These are phyloP conservation scores for Hypomontagnella submonticulosa DNA, from an alignment of 495 filamentous ascomycete species.

Conservation along the genomic window DNA sequence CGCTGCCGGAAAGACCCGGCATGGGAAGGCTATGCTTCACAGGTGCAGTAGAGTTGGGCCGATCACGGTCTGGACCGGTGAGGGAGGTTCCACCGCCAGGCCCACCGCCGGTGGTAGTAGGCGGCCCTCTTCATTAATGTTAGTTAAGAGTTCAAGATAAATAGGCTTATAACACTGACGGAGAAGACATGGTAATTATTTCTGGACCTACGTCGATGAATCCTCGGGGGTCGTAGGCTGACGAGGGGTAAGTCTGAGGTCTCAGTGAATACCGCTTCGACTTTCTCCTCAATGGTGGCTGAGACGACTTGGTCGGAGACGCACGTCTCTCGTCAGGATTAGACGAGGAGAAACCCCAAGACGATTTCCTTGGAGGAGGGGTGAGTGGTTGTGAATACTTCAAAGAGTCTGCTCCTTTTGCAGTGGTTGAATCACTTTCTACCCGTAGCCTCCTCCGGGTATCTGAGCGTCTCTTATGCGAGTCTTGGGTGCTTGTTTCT, in stretches of 20 bases:
- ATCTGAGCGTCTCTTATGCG: conserved; percentile 11
- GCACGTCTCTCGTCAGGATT: background rate
- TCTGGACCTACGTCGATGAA: background rate
- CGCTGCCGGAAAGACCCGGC: conserved; percentile 50
- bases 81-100: conserved; percentile 31
- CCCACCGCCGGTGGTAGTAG: conserved; percentile 23
- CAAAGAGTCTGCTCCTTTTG: background rate
- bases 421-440: conserved; percentile 22
- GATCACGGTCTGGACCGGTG: conserved; percentile 24
- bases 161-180: conserved; percentile 33
- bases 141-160: background rate
- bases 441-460: conserved; percentile 11
- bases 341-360: conserved; percentile 22
- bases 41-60: conserved; percentile 4
- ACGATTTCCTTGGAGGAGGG: conserved; percentile 37
- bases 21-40: conserved; percentile 45
- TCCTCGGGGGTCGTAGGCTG: conserved; percentile 11
- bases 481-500: conserved; percentile 32
- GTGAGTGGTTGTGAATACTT: conserved; percentile 27
- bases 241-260: conserved; percentile 7
- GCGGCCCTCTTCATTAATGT: conserved; percentile 26
- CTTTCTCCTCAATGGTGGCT: conserved; percentile 31
- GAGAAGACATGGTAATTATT: conserved; percentile 45
- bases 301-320: conserved; percentile 14
- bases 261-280: conserved; percentile 38